phyloP scores from a whole-genome alignment of 1,139 yeast genomes.

The Neolecta irregularis region DNA sequence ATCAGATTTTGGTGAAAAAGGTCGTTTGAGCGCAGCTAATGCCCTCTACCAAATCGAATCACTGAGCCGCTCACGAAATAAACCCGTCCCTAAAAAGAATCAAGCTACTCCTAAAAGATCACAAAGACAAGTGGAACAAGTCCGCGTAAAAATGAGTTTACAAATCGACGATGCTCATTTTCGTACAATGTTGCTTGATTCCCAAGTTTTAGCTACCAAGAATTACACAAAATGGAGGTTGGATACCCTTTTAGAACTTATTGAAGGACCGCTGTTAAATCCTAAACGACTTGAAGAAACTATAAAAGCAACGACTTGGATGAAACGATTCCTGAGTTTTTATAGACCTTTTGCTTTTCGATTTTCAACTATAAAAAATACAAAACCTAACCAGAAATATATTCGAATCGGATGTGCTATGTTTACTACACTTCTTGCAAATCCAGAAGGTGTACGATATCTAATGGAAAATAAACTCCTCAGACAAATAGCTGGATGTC shows the following conservation, averaged over 20 bases:
- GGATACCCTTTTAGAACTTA: constrained; percentile 48
- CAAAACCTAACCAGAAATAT: constrained; percentile 40
- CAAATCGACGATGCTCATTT: constrained; percentile 58
- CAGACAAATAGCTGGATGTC: constrained; percentile 74
- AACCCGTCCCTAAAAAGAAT: background rate
- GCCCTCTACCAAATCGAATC: constrained; percentile 32
- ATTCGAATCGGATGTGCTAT: constrained; percentile 60
- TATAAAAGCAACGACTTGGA: constrained; percentile 63
- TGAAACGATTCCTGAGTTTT: constrained; percentile 71
- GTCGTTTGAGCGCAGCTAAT: constrained; percentile 18
- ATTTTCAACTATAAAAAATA: constrained; percentile 46
- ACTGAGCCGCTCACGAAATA: constrained; percentile 10
- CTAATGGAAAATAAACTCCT: constrained; percentile 59
- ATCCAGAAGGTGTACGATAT: constrained; percentile 50
- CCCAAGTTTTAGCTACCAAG: constrained; percentile 62
- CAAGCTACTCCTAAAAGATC: constrained; percentile 18
- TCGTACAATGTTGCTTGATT: constrained; percentile 47
- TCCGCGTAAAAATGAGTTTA: constrained; percentile 34
- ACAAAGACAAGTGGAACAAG: constrained; percentile 27
- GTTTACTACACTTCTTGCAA: constrained; percentile 47
- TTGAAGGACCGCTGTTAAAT: constrained; percentile 65
- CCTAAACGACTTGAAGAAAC: constrained; percentile 65
- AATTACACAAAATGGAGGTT: constrained; percentile 82
- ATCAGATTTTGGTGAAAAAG: constrained; percentile 16
- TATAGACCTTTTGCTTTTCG: constrained; percentile 82